phyloP scores from a whole-genome alignment of 2,329 filamentous ascomycete genomes.

The Escovopsis sp. region DNA sequence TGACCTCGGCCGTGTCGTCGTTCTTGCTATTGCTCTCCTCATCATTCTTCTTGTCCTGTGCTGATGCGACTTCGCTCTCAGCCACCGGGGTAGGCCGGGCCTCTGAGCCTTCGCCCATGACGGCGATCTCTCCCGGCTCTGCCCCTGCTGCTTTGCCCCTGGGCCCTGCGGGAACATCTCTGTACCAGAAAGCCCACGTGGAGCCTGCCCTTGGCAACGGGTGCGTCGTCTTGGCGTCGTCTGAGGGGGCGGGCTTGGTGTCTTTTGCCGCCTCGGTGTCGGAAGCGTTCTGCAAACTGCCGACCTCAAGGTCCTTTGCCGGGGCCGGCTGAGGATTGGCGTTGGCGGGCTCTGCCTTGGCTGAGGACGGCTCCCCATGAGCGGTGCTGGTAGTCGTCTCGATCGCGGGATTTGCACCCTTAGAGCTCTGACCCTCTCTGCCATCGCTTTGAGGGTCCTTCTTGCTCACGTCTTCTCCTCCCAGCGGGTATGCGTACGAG shows the following conservation, averaged over 20 bases:
- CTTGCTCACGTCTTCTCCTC: not conserved
- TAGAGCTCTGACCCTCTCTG: not conserved
- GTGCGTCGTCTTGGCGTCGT: constrained; percentile 15
- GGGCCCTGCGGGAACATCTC: constrained; percentile 28
- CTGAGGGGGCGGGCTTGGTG: constrained; percentile 15
- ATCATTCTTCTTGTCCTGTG: constrained; percentile 18
- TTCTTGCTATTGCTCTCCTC: no score
- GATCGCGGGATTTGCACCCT: no score
- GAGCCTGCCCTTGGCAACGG: constrained; percentile 38
- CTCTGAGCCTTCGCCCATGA: constrained; percentile 42
- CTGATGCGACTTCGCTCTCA: constrained; percentile 25
- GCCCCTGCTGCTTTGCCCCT: constrained; percentile 15
- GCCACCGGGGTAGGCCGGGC: constrained; percentile 34
- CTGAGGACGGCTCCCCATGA: constrained; percentile 1
- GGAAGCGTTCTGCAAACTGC: constrained; percentile 13
- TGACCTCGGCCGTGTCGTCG: no score
- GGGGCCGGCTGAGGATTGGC: not conserved
- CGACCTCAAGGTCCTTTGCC: constrained; percentile 1
- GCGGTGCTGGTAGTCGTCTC: no score
- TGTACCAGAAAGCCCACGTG: constrained; percentile 73
- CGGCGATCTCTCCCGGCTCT: constrained; percentile 38
- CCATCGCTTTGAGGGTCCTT: not conserved
- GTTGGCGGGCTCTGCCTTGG: not conserved
- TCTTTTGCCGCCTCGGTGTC: constrained; percentile 30
- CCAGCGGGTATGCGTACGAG: not conserved